Evolutionary conservation across 2,329 filamentous ascomycete genomes (phyloP).

Genomic region (Xylariaceae sp.): DNA sequence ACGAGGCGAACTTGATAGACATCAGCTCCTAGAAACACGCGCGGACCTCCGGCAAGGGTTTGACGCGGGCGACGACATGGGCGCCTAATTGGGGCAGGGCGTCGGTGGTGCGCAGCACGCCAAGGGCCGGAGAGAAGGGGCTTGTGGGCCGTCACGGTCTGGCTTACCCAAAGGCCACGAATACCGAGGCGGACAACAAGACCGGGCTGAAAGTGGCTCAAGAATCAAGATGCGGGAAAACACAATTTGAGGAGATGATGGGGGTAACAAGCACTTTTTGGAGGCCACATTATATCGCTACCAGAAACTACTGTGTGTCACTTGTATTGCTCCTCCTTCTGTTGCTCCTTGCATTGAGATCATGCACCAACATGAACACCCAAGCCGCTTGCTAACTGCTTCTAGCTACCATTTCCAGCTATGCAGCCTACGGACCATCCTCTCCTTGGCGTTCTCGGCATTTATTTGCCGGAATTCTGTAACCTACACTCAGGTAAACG

Average conservation of each 20-base stretch:
- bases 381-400: too few relatives aligned
- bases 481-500: too few relatives aligned
- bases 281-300: too few relatives aligned
- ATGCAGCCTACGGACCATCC: too few relatives aligned
- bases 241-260: slow-evolving; percentile 42
- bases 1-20: slow-evolving; percentile 42
- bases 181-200: slow-evolving; percentile 40
- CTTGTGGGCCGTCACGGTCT: slow-evolving; percentile 49
- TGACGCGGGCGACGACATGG: slow-evolving; percentile 46
- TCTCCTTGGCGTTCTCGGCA: too few relatives aligned
- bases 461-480: slow-evolving; percentile 38
- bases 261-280: too few relatives aligned
- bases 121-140: slow-evolving; percentile 47
- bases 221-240: slow-evolving; percentile 43
- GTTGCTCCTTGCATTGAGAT: too few relatives aligned
- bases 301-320: slow-evolving; percentile 45
- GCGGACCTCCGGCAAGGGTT: slow-evolving; percentile 37
- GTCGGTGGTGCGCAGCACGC: slow-evolving; percentile 47
- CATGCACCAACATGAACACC: too few relatives aligned
- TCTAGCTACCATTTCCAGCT: too few relatives aligned
- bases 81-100: slow-evolving; percentile 48
- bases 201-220: slow-evolving; percentile 47
- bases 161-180: slow-evolving; percentile 48
- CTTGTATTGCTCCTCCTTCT: too few relatives aligned
- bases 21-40: slow-evolving; percentile 46